Percentiles rank a stretch among this genome's conserved stretches.
Conservation (phyloP, 2,329 filamentous ascomycete genomes). For the Cercospora zeae-maydis region DNA sequence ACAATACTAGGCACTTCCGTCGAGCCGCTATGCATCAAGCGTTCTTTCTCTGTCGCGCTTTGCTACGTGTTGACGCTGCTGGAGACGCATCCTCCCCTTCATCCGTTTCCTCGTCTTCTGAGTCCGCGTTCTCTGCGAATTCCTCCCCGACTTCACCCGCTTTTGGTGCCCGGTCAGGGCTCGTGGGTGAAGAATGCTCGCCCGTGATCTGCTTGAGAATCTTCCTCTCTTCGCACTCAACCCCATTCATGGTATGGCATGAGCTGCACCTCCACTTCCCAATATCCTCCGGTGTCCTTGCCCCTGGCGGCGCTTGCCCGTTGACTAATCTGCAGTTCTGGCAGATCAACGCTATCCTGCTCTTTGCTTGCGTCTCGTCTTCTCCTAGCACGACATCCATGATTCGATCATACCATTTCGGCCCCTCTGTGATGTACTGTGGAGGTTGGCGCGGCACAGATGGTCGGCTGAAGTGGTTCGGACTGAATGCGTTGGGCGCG, state of each 20-base stretch:
- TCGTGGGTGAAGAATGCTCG: conserved; percentile 13
- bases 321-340: conserved; percentile 80
- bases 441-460: conserved; percentile 20
- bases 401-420: conserved; percentile 90
- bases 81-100: conserved; percentile 30
- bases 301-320: conserved; percentile 88
- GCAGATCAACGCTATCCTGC: conserved; percentile 86
- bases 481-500: conserved; percentile 65
- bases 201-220: conserved; percentile 62
- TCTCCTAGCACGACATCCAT: conserved; percentile 90
- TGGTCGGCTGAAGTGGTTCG: conserved; percentile 56
- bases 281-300: conserved; percentile 70
- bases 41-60: conserved; percentile 41
- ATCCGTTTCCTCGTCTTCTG: conserved; percentile 23
- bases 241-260: conserved; percentile 79
- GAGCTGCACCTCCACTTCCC: conserved; percentile 84
- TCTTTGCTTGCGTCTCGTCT: conserved; percentile 88
- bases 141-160: conserved; percentile 12
- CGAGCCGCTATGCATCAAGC: conserved; percentile 14
- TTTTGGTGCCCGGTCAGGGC: conserved; percentile 4
- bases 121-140: conserved; percentile 27
- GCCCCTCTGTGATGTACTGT: conserved; percentile 30
- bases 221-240: conserved; percentile 70
- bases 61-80: conserved; percentile 42
- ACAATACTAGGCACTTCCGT: conserved; percentile 7